Conservation (phyloP, 192 early-diverging fungal species). For the Coemansia sp. region DNA sequence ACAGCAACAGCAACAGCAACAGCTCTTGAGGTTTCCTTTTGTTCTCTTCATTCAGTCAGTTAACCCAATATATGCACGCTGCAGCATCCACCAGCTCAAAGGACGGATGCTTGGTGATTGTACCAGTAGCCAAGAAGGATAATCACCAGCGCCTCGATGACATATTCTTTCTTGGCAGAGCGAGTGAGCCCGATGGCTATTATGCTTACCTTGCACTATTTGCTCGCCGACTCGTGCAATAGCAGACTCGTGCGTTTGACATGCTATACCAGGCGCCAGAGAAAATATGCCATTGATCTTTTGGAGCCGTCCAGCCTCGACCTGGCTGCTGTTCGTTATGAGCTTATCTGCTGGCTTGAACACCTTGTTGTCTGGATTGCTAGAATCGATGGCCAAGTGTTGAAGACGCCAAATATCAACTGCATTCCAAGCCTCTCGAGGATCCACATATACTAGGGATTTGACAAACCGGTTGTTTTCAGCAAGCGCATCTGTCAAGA, state of each 20-base stretch:
- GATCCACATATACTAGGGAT: slow-evolving; percentile 23
- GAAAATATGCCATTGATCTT: slow-evolving; percentile 18
- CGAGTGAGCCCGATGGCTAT: not conserved
- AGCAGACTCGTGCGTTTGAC: slow-evolving; percentile 20
- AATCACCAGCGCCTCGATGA: not conserved
- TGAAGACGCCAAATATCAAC: slow-evolving; percentile 24
- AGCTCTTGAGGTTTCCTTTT: too few relatives aligned
- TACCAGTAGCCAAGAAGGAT: not conserved
- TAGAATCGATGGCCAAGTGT: slow-evolving; percentile 18
- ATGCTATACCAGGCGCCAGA: slow-evolving; percentile 5
- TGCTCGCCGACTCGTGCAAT: slow-evolving; percentile 17
- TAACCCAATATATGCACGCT: slow-evolving; percentile 4
- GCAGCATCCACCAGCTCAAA: not conserved
- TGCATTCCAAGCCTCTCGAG: slow-evolving; percentile 37
- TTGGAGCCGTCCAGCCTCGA: slow-evolving; percentile 20
- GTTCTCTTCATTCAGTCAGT: too few relatives aligned
- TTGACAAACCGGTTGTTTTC: slow-evolving; percentile 16
- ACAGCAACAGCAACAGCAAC: not conserved
- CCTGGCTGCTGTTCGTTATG: slow-evolving; percentile 28
- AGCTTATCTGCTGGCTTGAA: slow-evolving; percentile 27
- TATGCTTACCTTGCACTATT: slow-evolving; percentile 31
- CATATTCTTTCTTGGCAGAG: not conserved
- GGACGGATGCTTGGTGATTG: not conserved
- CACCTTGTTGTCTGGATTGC: slow-evolving; percentile 9
- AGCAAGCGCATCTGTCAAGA: slow-evolving; percentile 1